Percentiles rank a stretch among this genome's conserved stretches.
These are phyloP conservation scores for Aegilops bicornis DNA, from an alignment of 176 grass and related monocot species.

Conservation along the genomic window DNA sequence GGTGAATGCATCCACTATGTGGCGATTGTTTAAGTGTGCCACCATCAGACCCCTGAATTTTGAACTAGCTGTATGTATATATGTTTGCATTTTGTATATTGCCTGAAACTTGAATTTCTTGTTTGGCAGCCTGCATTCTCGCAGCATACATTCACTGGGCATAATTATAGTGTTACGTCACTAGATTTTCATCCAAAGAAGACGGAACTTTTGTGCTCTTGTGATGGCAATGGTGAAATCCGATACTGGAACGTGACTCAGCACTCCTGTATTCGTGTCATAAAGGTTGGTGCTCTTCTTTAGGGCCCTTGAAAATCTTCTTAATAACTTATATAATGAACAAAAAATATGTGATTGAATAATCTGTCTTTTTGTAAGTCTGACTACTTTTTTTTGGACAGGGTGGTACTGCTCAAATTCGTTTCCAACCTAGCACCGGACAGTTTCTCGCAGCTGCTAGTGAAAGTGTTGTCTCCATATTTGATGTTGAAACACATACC, in stretches of 20 bases:
- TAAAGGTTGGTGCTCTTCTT: conserved; percentile 54
- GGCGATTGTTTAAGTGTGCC: not conserved
- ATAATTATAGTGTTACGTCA: conserved; percentile 75
- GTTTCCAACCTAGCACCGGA: conserved; percentile 83
- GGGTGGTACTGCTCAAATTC: conserved; percentile 89
- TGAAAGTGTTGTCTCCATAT: conserved; percentile 72
- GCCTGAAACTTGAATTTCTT: conserved; percentile 19
- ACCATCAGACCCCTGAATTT: not conserved
- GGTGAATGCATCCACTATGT: not conserved
- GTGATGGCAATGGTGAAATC: conserved; percentile 91
- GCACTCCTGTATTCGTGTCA: conserved; percentile 31
- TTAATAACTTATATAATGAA: not conserved
- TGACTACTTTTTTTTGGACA: conserved; percentile 38
- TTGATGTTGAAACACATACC: conserved; percentile 75
- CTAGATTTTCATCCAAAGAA: conserved; percentile 99
- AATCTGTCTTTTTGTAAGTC: not conserved
- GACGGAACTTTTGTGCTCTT: conserved; percentile 92
- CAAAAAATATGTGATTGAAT: not conserved
- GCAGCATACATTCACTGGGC: conserved; percentile 68
- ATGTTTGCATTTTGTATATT: conserved; percentile 9
- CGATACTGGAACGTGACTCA: conserved; percentile 73
- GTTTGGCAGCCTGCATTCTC: conserved; percentile 78
- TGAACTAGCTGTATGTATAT: not conserved
- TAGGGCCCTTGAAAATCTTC: not conserved
- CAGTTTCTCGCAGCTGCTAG: conserved; percentile 79